Percentiles rank a stretch among this genome's conserved stretches.
Conservation (phyloP, 225 moss, liverwort and hornwort genomes). For the Bryum argenteum region DNA sequence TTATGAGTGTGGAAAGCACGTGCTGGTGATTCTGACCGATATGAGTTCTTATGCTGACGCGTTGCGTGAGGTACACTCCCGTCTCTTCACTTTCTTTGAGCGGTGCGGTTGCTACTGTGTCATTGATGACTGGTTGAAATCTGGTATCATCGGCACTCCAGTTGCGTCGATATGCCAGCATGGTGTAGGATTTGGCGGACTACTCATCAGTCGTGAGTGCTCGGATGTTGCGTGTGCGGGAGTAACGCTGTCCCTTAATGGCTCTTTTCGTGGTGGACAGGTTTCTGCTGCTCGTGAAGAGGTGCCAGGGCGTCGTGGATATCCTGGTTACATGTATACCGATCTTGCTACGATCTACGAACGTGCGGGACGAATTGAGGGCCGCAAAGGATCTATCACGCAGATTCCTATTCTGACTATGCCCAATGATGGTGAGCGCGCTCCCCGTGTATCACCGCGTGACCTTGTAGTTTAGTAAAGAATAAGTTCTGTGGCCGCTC, state of each 20-base stretch:
- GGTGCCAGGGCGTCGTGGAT: slow-evolving; percentile 96
- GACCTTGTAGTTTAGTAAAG: too few species aligned
- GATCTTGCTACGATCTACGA: slow-evolving; percentile 97
- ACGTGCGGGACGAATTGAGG: slow-evolving; percentile 93
- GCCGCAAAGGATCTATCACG: slow-evolving; percentile 89
- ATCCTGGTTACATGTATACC: slow-evolving; percentile 98
- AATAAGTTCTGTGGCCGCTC: neutral
- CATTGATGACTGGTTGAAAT: neutral
- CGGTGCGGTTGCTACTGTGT: neutral
- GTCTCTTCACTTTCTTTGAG: neutral
- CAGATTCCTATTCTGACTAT: slow-evolving; percentile 94
- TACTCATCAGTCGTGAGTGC: neutral
- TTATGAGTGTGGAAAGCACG: slow-evolving; percentile 94
- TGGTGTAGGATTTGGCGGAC: neutral
- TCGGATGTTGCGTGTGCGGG: neutral
- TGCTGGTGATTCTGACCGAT: slow-evolving; percentile 86
- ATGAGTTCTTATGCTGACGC: slow-evolving; percentile 98
- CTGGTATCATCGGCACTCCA: neutral
- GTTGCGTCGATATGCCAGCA: neutral
- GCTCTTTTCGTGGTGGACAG: neutral
- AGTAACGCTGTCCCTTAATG: neutral
- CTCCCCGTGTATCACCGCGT: neutral
- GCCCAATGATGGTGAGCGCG: slow-evolving; percentile 77
- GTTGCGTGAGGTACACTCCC: slow-evolving; percentile 69
- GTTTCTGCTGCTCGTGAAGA: slow-evolving; percentile 93